A percentile compares a stretch with the other conserved stretches of the same genome.
Evolutionary conservation across 225 moss, liverwort and hornwort genomes (phyloP).

Genomic region (Neckera pumila): DNA sequence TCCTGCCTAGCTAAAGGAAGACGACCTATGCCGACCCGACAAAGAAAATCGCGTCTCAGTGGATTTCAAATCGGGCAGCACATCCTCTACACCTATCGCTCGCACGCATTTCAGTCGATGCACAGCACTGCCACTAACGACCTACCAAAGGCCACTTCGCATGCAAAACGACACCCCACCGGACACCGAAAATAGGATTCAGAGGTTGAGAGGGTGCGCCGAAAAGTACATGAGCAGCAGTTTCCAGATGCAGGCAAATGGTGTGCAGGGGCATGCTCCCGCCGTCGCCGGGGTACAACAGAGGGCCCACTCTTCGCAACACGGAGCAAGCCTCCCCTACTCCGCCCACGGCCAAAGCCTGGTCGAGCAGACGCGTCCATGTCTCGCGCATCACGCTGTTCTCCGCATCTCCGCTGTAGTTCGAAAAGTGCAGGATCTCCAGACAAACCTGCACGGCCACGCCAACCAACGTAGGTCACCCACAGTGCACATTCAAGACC

Average conservation of each 20-base stretch:
- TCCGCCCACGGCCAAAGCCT: slow-evolving; percentile 78
- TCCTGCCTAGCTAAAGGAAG: background rate
- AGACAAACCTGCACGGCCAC: slow-evolving; percentile 65
- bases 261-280: slow-evolving; percentile 93
- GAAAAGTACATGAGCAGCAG: slow-evolving; percentile 65
- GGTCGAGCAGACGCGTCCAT: slow-evolving; percentile 92
- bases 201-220: background rate
- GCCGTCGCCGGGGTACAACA: slow-evolving; percentile 86
- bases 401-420: slow-evolving; percentile 95
- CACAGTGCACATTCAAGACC: background rate
- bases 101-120: background rate
- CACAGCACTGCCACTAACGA: background rate
- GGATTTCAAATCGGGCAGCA: background rate
- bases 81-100: background rate
- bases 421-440: slow-evolving; percentile 95
- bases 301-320: slow-evolving; percentile 75
- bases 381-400: slow-evolving; percentile 99
- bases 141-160: background rate
- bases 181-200: background rate
- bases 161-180: background rate
- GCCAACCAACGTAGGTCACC: background rate
- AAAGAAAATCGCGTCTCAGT: background rate
- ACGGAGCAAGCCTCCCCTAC: slow-evolving; percentile 86
- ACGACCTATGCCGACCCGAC: background rate
- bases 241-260: slow-evolving; percentile 85